Evolutionary conservation across 78 protist genomes (phyloP).

Genomic region (Tieghemostelium lacteum): DNA sequence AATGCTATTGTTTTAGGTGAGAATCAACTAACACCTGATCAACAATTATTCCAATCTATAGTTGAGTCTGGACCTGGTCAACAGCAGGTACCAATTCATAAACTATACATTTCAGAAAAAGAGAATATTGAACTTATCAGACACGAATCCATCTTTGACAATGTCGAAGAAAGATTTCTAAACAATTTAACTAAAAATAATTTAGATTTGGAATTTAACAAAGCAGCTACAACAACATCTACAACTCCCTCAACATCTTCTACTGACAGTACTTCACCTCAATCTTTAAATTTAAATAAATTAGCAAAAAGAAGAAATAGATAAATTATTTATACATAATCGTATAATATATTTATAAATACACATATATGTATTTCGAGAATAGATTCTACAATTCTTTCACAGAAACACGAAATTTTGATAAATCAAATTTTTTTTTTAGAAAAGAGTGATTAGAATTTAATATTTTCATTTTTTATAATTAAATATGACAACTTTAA

Average conservation of each 20-base stretch:
- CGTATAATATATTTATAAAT: no score
- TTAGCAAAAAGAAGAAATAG: no score
- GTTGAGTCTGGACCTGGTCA: slow-evolving; percentile 39
- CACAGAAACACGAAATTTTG: background rate
- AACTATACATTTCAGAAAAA: slow-evolving; percentile 61
- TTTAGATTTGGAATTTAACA: background rate
- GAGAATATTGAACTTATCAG: slow-evolving; percentile 81
- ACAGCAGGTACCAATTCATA: slow-evolving; percentile 53
- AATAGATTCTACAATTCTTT: background rate
- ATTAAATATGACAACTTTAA: background rate
- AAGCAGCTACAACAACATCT: background rate
- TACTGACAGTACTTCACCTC: background rate
- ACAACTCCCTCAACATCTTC: background rate
- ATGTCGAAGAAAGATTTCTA: slow-evolving; percentile 61
- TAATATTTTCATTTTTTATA: no score
- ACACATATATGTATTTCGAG: no score
- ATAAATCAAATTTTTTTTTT: no score
- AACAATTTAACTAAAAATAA: slow-evolving; percentile 3
- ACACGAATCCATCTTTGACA: slow-evolving; percentile 61
- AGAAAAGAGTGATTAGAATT: no score
- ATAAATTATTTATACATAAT: no score
- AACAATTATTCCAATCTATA: slow-evolving; percentile 4
- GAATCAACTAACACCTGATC: background rate
- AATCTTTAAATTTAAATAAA: background rate
- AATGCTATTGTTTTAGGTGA: slow-evolving; percentile 76